Conservation (phyloP, 805 yeast species). For the Cyberlindnera euphorbiae region DNA sequence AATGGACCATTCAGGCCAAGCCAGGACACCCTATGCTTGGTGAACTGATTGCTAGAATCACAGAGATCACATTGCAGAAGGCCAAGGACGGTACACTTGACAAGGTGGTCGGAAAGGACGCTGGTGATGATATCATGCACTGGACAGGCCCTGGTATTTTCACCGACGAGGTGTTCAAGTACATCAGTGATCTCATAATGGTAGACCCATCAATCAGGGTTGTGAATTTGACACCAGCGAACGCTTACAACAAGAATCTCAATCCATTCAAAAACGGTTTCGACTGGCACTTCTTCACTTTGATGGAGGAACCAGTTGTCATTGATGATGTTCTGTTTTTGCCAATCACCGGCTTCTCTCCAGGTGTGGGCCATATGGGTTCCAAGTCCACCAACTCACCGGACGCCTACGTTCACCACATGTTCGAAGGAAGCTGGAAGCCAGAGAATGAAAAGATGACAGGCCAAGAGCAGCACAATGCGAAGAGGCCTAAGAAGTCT, state of each 20-base stretch:
- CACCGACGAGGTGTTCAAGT: slow-evolving; percentile 81
- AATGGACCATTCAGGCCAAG: slow-evolving; percentile 92
- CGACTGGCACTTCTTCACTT: slow-evolving; percentile 62
- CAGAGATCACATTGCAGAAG: slow-evolving; percentile 65
- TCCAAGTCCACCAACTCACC: slow-evolving; percentile 37
- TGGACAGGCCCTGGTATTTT: slow-evolving; percentile 98
- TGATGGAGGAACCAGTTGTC: slow-evolving; percentile 47
- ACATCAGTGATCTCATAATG: slow-evolving; percentile 51
- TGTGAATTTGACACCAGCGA: slow-evolving; percentile 16
- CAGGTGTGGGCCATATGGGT: slow-evolving; percentile 71
- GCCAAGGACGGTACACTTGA: slow-evolving; percentile 41
- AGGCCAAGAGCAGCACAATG: too few species aligned
- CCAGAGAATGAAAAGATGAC: slow-evolving; percentile 16
- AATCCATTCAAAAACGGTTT: slow-evolving; percentile 29
- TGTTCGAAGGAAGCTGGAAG: slow-evolving; percentile 67
- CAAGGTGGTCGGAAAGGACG: slow-evolving; percentile 50
- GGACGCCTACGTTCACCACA: slow-evolving; percentile 56
- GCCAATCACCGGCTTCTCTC: slow-evolving; percentile 67
- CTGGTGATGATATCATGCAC: slow-evolving; percentile 78
- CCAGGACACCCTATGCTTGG: slow-evolving; percentile 87
- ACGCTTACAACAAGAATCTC: slow-evolving; percentile 29
- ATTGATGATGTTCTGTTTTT: slow-evolving; percentile 66
- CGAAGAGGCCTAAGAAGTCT: neutral
- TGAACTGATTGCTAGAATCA: slow-evolving; percentile 72
- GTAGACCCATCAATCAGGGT: slow-evolving; percentile 4